phyloP scores from a whole-genome alignment of 305 asterid species.

The Fraxinus baroniana region DNA sequence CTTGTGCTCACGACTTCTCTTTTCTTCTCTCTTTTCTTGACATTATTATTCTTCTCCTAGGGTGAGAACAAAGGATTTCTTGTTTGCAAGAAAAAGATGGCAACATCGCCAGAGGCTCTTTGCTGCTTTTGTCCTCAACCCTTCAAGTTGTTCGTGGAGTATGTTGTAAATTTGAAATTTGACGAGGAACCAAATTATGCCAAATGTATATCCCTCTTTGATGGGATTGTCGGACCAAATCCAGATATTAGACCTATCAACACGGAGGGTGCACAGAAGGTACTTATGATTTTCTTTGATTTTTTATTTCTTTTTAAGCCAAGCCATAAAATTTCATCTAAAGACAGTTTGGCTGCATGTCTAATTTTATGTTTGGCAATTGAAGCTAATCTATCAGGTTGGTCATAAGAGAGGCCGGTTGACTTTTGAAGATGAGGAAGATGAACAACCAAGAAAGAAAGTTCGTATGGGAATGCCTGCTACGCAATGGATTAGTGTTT shows the following conservation, averaged over 20 bases:
- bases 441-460: constrained; percentile 83
- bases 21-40: constrained; percentile 8
- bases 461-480: constrained; percentile 85
- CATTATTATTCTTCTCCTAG: constrained; percentile 34
- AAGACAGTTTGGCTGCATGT: constrained; percentile 5
- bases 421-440: constrained; percentile 65
- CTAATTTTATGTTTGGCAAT: constrained; percentile 24
- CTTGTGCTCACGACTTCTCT: background rate
- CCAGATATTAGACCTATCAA: constrained; percentile 75
- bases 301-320: background rate
- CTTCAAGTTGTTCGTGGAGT: constrained; percentile 62
- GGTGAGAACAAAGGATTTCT: constrained; percentile 90
- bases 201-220: constrained; percentile 72
- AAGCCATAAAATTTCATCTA: background rate
- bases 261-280: constrained; percentile 97
- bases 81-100: constrained; percentile 94
- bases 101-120: constrained; percentile 69
- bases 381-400: constrained; percentile 67
- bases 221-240: constrained; percentile 69
- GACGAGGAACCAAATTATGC: constrained; percentile 95
- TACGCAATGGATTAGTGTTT: constrained; percentile 82
- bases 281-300: constrained; percentile 25
- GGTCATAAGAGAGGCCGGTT: constrained; percentile 82
- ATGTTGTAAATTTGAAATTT: constrained; percentile 77
- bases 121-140: constrained; percentile 81